Base-by-base conservation (phyloP, 345 rosid genomes). In the Gossypioides kirkii region DNA sequence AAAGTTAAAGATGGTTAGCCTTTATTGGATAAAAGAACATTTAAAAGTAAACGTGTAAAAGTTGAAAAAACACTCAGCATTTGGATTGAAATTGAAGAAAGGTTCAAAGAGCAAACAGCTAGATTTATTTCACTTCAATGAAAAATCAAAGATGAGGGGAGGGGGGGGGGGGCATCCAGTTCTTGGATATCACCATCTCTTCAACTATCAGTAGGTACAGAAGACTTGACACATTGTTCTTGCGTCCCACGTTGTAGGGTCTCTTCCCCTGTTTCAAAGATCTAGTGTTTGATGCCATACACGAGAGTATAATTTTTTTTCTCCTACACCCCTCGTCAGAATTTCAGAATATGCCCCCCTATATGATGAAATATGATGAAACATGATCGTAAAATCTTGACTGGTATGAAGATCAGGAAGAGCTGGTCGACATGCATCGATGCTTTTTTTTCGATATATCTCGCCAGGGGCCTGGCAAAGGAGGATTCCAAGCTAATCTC, bases 281-380 rank as follows among this genome's bases (percentile, higher is more conserved):
- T 78, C 64, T 10, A 78, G 80, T 62, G 76, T 79, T 79, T 76
- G 82, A 82, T 82, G 80, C 82, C 69, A 72, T 59, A 46, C 47
- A 23, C 20, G 25, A 26, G 76, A 65, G 55, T 63, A 52, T 73
- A 32, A 10, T 13, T 9, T 59, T 71, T 28, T 20, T 59, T 71
- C 43, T 20, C 43, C 52, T 56, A 20, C 36, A 26, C 10, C 49
- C 70, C 78, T 71, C 59, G 59, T 59, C 36, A 46, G 49, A 76
- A 66, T 65, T 32, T 59, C 43, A 38, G 49, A 76, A 66, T 65
- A 70, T 74, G 77, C 79, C 61, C 77, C 61, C 77, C 61, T 8
- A 22, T 3, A n/a, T 20, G n/a, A 14, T 38, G n/a, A 75, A 3
- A 18, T 58, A 66, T 54, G 9, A 11, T 8, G 73, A 43, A 4